These are phyloP conservation scores for Conidiobolus incongruus DNA, from an alignment of 371 early-diverging fungal genomes.

Conservation along the genomic window DNA sequence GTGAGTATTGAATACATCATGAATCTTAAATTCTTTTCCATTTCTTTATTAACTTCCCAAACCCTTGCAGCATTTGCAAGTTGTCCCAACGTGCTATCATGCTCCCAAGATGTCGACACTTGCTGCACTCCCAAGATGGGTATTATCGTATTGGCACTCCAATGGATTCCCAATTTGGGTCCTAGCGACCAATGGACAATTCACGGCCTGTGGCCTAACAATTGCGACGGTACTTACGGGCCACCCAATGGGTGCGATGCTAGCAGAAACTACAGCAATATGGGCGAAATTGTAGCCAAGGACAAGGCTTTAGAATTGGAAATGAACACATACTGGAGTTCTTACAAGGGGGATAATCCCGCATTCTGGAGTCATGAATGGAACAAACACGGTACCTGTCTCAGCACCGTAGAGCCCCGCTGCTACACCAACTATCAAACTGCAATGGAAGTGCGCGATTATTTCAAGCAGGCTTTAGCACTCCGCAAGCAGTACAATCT, in stretches of 20 bases:
- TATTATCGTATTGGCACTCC: constrained; percentile 21
- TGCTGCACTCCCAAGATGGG: constrained; percentile 43
- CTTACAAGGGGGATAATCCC: constrained; percentile 27
- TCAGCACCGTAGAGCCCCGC: constrained; percentile 27
- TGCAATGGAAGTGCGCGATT: constrained; percentile 27
- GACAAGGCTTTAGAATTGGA: constrained; percentile 15
- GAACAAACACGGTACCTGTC: constrained; percentile 63
- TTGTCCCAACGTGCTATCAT: constrained; percentile 15
- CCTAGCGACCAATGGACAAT: constrained; percentile 27
- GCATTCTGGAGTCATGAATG: constrained; percentile 35
- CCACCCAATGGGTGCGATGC: constrained; percentile 39
- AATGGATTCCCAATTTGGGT: constrained; percentile 25
- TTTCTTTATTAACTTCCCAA: too few species aligned
- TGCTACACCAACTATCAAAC: constrained; percentile 18
- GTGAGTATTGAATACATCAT: too few species aligned
- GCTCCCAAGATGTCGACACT: constrained; percentile 16
- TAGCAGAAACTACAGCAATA: constrained; percentile 20
- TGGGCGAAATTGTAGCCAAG: constrained; percentile 16
- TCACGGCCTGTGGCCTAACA: constrained; percentile 68
- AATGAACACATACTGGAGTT: constrained; percentile 52
- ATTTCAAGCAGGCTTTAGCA: constrained; percentile 22
- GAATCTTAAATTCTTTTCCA: too few species aligned
- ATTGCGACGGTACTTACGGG: constrained; percentile 30
- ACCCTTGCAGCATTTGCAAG: too few species aligned
- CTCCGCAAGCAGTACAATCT: constrained; percentile 29